Evolutionary conservation across 2,329 filamentous ascomycete species (phyloP).

Genomic region (Magnaporthiopsis rhizophila): DNA sequence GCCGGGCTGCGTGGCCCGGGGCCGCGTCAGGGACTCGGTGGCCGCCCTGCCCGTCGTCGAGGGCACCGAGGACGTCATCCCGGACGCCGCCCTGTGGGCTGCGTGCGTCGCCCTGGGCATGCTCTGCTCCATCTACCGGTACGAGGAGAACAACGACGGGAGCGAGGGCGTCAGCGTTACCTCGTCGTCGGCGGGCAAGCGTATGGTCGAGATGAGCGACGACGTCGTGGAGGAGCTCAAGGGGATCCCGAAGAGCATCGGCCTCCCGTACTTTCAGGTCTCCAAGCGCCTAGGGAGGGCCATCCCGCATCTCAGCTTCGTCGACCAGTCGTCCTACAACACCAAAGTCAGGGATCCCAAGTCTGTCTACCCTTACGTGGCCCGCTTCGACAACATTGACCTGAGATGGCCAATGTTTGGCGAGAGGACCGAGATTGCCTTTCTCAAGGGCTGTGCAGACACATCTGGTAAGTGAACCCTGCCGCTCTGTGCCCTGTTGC

Average conservation of each 20-base stretch:
- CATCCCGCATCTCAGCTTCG: constrained; percentile 43
- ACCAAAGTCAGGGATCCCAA: constrained; percentile 39
- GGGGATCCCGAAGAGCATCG: constrained; percentile 40
- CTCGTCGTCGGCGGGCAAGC: constrained; percentile 23
- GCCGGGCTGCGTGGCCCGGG: constrained; percentile 41
- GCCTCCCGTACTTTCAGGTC: constrained; percentile 41
- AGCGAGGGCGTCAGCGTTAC: constrained; percentile 37
- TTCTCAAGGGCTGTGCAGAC: constrained; percentile 41
- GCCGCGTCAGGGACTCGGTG: constrained; percentile 41
- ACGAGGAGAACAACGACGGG: constrained; percentile 43
- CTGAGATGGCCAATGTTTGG: constrained; percentile 47
- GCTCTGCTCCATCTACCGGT: constrained; percentile 45
- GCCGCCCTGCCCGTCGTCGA: constrained; percentile 39
- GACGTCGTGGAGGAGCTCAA: constrained; percentile 41
- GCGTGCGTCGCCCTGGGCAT: constrained; percentile 43
- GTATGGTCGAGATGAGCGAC: constrained; percentile 37
- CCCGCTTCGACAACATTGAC: constrained; percentile 44
- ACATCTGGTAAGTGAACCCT: constrained; percentile 27
- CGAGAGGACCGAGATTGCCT: constrained; percentile 41
- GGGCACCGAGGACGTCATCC: constrained; percentile 40
- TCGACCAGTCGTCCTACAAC: constrained; percentile 46
- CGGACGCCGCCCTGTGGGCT: constrained; percentile 44
- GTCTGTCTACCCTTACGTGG: constrained; percentile 41
- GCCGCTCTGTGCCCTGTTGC: not conserved
- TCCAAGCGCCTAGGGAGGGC: constrained; percentile 43